Evolutionary conservation across 352 stramenopile species (phyloP), one percentile per base, ranked within the genome.

Genomic region (Phytophthora syringae): DNA sequence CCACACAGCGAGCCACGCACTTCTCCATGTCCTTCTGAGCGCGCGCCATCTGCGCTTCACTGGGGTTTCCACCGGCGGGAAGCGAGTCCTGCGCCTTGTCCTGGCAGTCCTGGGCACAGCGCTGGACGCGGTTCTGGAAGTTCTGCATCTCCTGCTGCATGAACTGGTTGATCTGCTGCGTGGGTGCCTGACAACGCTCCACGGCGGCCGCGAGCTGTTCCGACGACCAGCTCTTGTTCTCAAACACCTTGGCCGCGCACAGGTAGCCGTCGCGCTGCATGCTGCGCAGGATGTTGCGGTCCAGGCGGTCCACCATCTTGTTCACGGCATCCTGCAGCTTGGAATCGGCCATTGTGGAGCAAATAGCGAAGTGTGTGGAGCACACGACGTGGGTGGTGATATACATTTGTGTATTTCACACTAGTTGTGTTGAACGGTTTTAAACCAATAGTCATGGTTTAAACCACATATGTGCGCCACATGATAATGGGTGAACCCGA

Each of bases 161-260:
- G 60, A 93, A 90, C 68, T 88, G 77, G 64, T 96, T 86, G 34
- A 94, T 66, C 66, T 95, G 86, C 67, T 94, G 82, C 75, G 89
- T 90, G 1, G 88, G 88, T 74, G 88, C 81, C 64, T 96, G 88
- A 59, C 88, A 96, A 48, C 86, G 86, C 74, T 96, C 84, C 37
- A 96, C 86, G 60, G 84, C 92, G n/a, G 73, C 52, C 61, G 91
- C 82, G 30, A 96, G 36, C 68, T 96, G 88, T 52, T 96, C 84
- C 4, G 86, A 82, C 48, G 67, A 88, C 74, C 75, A 86, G 60
- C 57, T 76, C 67, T 89, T 93, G 81, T 93, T 91, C 65, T 96
- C 88, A 44, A 96, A 95, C 62, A 86, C 91, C 52, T 95, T 93
- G 58, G 86, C 88, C n/a, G 83, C 87, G 62, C 88, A 94, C 53